Conservation (phyloP, 805 yeast species). For the Blastobotrys robertii region DNA sequence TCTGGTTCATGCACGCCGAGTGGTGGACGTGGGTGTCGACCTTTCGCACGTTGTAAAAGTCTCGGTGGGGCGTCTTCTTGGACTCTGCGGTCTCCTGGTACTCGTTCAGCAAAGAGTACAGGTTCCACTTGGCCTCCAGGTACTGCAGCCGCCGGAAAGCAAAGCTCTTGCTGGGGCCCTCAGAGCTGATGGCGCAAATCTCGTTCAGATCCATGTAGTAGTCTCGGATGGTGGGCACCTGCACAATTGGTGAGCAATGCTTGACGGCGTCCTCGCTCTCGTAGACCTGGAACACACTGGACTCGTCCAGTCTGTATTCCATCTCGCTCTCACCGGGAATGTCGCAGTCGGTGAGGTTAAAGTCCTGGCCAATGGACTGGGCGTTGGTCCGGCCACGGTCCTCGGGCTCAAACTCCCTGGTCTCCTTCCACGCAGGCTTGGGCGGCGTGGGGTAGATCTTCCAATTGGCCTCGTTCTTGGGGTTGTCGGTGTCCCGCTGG, state of each 20-base stretch:
- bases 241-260: constrained; percentile 33
- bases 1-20: constrained; percentile 98
- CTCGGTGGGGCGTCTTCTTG: constrained; percentile 92
- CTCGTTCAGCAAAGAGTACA: constrained; percentile 80
- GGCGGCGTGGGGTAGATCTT: constrained; percentile 88
- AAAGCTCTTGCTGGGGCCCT: constrained; percentile 94
- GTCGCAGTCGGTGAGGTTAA: constrained; percentile 45
- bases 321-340: constrained; percentile 45
- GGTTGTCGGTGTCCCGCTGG: constrained; percentile 71
- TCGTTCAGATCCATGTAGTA: constrained; percentile 76
- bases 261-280: constrained; percentile 22
- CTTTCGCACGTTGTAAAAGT: constrained; percentile 90
- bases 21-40: constrained; percentile 99
- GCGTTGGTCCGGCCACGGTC: constrained; percentile 7
- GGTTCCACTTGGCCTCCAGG: constrained; percentile 92
- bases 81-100: constrained; percentile 87
- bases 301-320: constrained; percentile 41
- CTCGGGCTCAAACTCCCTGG: constrained; percentile 41
- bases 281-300: constrained; percentile 62
- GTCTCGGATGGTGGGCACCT: constrained; percentile 72
- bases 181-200: constrained; percentile 67
- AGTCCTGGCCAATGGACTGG: constrained; percentile 34
- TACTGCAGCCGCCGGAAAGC: constrained; percentile 91
- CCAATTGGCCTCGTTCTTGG: constrained; percentile 73
- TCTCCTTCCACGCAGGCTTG: constrained; percentile 69